Conservation (phyloP, 2,329 filamentous ascomycete genomes). For the Verticillium nubilum region DNA sequence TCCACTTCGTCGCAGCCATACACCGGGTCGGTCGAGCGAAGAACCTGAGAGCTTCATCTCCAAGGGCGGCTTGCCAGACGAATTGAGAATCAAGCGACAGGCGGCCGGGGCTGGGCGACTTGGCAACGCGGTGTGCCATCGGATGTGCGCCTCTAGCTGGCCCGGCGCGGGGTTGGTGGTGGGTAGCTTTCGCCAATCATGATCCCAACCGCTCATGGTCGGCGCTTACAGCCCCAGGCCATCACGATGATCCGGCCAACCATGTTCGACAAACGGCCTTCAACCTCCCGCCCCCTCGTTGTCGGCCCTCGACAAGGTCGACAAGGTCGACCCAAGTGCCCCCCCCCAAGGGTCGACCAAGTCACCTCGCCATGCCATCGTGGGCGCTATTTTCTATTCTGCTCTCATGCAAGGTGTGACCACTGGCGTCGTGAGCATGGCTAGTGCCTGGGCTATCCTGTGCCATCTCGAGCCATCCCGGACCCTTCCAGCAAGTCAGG, state of each 20-base stretch:
- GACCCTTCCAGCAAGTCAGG: slow-evolving; percentile 33
- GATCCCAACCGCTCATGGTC: slow-evolving; percentile 9
- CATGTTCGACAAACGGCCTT: slow-evolving; percentile 20
- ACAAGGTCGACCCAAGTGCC: background rate
- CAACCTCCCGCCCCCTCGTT: slow-evolving; percentile 15
- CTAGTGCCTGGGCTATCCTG: slow-evolving; percentile 18
- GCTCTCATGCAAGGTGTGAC: slow-evolving; percentile 31
- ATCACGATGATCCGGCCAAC: slow-evolving; percentile 32
- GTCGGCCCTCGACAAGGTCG: background rate
- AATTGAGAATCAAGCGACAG: slow-evolving; percentile 7
- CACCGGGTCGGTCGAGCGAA: background rate
- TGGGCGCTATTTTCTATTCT: slow-evolving; percentile 31
- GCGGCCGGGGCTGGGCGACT: background rate
- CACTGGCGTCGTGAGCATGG: slow-evolving; percentile 17
- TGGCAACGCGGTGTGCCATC: slow-evolving; percentile 3
- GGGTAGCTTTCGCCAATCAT: slow-evolving; percentile 18
- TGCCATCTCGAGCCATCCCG: background rate
- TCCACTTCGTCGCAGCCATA: background rate
- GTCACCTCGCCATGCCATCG: slow-evolving; percentile 12
- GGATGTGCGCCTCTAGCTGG: slow-evolving; percentile 5
- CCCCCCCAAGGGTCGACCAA: background rate
- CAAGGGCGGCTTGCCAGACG: slow-evolving; percentile 1
- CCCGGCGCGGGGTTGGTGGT: slow-evolving; percentile 13
- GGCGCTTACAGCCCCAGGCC: slow-evolving; percentile 33
- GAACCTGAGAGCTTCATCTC: background rate